Evolutionary conservation across 805 yeast genomes (phyloP), one percentile per base, ranked within the genome.

Genomic region (Pichia rugopelliculosa): DNA sequence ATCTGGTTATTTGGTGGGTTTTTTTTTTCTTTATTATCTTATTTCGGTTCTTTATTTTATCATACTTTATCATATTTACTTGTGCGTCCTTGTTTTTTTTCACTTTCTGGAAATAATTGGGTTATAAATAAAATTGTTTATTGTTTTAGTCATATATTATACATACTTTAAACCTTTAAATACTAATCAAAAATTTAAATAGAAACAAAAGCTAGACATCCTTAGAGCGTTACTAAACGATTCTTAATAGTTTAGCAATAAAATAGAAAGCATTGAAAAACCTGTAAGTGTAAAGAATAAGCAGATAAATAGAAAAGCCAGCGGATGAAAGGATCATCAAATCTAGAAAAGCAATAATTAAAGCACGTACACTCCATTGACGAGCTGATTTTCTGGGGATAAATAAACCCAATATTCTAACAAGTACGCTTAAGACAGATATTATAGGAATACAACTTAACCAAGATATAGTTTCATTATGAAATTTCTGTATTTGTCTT

Each of bases 331-430:
- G 36, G 2, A 49, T 17, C 2, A 24, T 11, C 2, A 39, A 13
- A 38, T 45, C 48, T 3, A 45, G 12, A 24, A 37, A 25, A 1
- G 44, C 49, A 8, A 51, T 43, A 3, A 42, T 4, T 11, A 50
- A 43, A 15, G 47, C 51, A n/a, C 44, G 22, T 5, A 42, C 15
- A 22, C 52, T 48, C 33, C 54, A 47, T 25, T 36, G 36, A 8
- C 39, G 27, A 9, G 40, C 46, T 20, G 42, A 24, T 8, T 33
- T 24, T 17, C 42, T 42, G 1, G 53, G 50, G 8, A 51, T 48
- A 3, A 48, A 33, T 21, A 26, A 10, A 6, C 49, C 46, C 21
- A 52, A 24, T 4, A 49, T 30, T 6, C 34, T 5, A 15, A 30
- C 34, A n/a, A 30, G 9, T 30, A 30, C 5, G 18, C 34, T 30